A percentile compares a stretch with the other conserved stretches of the same genome.
These are phyloP conservation scores for Tuber brumale DNA, from an alignment of 495 filamentous ascomycete genomes.

Conservation along the genomic window DNA sequence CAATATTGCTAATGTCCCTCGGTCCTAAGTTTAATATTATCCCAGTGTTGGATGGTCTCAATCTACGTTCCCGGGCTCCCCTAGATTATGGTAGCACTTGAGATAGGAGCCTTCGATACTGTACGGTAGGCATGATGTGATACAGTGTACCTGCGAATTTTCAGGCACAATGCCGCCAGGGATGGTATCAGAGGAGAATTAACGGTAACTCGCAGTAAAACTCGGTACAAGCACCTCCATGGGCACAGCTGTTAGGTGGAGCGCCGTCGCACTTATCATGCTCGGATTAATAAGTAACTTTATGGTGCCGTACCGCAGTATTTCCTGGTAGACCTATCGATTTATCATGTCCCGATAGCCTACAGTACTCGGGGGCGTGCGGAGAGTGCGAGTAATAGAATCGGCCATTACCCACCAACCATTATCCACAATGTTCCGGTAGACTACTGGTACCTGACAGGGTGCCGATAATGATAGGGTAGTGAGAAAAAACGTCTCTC, in stretches of 20 bases:
- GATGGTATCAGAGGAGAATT: background rate
- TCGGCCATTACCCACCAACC: background rate
- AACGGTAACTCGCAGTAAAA: background rate
- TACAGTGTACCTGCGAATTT: background rate
- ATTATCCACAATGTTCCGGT: background rate
- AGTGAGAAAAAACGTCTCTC: too few relatives aligned
- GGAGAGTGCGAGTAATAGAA: background rate
- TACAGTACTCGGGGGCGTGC: background rate
- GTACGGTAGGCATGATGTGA: background rate
- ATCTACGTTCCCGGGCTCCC: background rate
- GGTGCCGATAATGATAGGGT: too few relatives aligned
- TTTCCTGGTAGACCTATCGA: background rate
- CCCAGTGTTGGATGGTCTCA: background rate
- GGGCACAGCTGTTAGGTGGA: background rate
- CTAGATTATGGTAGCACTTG: background rate
- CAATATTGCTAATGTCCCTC: background rate
- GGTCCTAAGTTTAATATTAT: background rate
- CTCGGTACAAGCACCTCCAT: background rate
- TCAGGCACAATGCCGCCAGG: background rate
- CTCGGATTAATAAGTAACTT: background rate
- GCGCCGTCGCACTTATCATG: background rate
- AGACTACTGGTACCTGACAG: too few relatives aligned
- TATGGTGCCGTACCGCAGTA: background rate
- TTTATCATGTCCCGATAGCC: background rate
- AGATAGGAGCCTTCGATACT: background rate